phyloP scores from a whole-genome alignment of 257 asterid species.

The Solanum commersonii region DNA sequence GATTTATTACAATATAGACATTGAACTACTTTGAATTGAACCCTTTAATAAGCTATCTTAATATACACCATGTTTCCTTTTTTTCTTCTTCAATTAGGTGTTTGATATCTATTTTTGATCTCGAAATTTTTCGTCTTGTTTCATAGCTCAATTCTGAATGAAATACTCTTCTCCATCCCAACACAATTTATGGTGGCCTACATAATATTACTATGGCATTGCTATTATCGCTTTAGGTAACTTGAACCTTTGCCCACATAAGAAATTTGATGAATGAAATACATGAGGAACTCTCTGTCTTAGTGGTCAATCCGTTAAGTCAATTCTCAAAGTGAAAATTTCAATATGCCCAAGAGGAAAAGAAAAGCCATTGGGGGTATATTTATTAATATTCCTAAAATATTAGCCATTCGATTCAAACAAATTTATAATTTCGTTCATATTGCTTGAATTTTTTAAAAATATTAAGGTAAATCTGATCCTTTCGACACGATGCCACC shows the following conservation, averaged over 20 bases:
- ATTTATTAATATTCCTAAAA: neutral
- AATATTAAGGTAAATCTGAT: neutral
- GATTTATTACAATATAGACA: slow-evolving; percentile 17
- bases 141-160: neutral
- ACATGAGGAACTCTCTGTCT: neutral
- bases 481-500: neutral
- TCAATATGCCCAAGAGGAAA: neutral
- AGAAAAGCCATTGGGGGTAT: neutral
- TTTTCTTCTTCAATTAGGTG: too few relatives aligned
- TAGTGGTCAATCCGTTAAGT: neutral
- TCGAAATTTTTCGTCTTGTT: too few relatives aligned
- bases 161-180: neutral
- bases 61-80: too few relatives aligned
- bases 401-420: neutral
- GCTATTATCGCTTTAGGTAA: neutral
- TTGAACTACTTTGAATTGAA: neutral
- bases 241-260: neutral
- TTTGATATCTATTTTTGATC: too few relatives aligned
- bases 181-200: neutral
- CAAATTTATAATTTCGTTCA: neutral
- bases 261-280: neutral
- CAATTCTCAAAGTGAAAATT: neutral
- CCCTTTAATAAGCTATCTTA: neutral
- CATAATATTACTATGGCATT: neutral
- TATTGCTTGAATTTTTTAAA: neutral